Evolutionary conservation across 768 basidiomycete species (phyloP), one percentile per base, ranked within the genome.

Genomic region (Russula griseocarnosa): DNA sequence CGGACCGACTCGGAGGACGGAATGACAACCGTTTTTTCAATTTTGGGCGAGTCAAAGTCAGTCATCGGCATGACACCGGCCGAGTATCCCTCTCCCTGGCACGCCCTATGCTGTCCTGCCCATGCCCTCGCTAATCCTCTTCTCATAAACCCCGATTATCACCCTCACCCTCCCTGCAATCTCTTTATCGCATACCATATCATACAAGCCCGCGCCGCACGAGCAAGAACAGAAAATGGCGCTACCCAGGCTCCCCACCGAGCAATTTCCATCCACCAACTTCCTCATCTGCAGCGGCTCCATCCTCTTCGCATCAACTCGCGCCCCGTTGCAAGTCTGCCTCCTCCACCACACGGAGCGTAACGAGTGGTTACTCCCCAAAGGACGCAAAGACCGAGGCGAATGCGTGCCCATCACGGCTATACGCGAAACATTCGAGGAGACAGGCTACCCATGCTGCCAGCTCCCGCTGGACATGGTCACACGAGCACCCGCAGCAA

Each of bases 341-440:
- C 67, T 74, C n/a, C 63, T 77, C 10, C 69, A 67, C 52, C 71
- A 75, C 46, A 65, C 58, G 38, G 63, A 61, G 2, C 70, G 73
- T 32, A 53, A 71, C 28, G 73, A 76, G 51, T 76, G 73, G 68
- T 68, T 84, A 6, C 79, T 86, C 14, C 83, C 86, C 38, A 87
- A 86, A 66, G 86, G 85, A 6, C 78, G 84, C 36, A 86, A 86
- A 69, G 83, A 86, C 69, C 70, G 76, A 24, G 80, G 80, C 1
- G 86, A 87, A 72, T 73, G 75, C 6, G 73, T 84, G 20, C 79
- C 82, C 60, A 67, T 61, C 1, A 76, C 85, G 2, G 85, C 86
- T 0, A 65, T 84, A 6, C 77, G 86, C 20, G 86, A 88, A 73
- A 84, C 85, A 0, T 84, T 77, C 69, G 87, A 85, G 69, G 85